A percentile compares a stretch with the other conserved stretches of the same genome.
Evolutionary conservation across 2,329 filamentous ascomycete species (phyloP).

Genomic region (Neocatenulostroma microsporum): DNA sequence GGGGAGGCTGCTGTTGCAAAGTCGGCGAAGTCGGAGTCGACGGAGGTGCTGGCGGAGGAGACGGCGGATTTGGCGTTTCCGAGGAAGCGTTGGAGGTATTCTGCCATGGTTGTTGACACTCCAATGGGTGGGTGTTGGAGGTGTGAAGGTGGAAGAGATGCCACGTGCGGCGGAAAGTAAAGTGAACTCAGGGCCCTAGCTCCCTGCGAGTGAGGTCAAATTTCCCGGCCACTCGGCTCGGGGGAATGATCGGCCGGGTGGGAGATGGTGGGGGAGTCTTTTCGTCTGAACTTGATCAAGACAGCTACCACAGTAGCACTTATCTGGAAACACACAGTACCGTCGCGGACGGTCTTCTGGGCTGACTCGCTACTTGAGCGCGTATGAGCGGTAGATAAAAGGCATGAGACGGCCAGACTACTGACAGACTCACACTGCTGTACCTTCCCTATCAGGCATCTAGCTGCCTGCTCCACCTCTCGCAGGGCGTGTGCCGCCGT

Average conservation of each 20-base stretch:
- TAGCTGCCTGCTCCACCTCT: no score
- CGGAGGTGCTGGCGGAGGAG: conserved; percentile 37
- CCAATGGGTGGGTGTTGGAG: neutral
- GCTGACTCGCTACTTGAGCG: no score
- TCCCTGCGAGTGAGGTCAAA: conserved; percentile 3
- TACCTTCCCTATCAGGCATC: no score
- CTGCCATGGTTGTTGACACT: conserved; percentile 42
- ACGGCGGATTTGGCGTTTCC: conserved; percentile 56
- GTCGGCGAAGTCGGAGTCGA: conserved; percentile 79
- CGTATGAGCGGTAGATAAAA: no score
- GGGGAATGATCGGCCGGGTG: neutral
- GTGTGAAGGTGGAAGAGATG: neutral
- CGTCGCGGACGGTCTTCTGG: no score
- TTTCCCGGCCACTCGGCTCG: neutral
- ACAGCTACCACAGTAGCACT: no score
- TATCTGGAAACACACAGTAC: no score
- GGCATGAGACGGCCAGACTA: no score
- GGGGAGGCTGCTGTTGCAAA: conserved; percentile 74
- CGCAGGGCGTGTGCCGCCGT: no score
- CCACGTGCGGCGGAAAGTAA: no score
- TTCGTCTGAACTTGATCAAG: neutral
- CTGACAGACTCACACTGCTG: no score
- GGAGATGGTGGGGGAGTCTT: neutral
- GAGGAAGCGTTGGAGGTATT: conserved; percentile 59
- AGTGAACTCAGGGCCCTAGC: no score